Conservation (phyloP, 768 basidiomycete species). For the Dacryopinax spathularia region DNA sequence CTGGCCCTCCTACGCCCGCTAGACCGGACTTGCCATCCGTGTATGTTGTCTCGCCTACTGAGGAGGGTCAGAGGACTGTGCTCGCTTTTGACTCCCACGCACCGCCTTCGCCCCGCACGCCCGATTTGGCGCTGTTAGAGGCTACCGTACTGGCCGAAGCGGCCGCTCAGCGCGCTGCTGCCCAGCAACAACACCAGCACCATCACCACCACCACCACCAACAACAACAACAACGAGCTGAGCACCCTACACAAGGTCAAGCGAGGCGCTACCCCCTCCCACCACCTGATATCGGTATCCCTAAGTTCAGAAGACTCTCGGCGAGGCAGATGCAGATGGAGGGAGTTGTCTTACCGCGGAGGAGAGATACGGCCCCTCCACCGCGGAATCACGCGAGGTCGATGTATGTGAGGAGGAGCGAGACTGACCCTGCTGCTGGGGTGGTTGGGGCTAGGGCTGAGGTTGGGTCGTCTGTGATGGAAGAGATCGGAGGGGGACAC, state of each 20-base stretch:
- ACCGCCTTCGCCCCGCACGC: background rate
- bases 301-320: background rate
- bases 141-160: background rate
- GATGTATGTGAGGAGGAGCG: constrained; percentile 2
- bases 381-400: background rate
- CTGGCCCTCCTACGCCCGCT: background rate
- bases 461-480: too few species aligned
- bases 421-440: background rate
- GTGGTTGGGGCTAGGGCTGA: background rate
- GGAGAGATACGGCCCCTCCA: background rate
- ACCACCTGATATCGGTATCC: background rate
- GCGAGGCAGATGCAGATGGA: background rate
- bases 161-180: too few species aligned
- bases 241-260: too few species aligned
- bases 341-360: background rate
- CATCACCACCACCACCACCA: background rate
- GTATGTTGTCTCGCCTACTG: background rate
- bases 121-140: background rate
- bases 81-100: background rate
- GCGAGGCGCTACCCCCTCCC: too few species aligned
- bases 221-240: too few species aligned
- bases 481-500: too few species aligned
- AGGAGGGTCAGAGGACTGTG: background rate
- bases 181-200: background rate
- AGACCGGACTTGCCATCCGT: background rate